Evolutionary conservation across 345 rosid genomes (phyloP), one percentile per base, ranked within the genome.

Genomic region (Jatropha curcas): DNA sequence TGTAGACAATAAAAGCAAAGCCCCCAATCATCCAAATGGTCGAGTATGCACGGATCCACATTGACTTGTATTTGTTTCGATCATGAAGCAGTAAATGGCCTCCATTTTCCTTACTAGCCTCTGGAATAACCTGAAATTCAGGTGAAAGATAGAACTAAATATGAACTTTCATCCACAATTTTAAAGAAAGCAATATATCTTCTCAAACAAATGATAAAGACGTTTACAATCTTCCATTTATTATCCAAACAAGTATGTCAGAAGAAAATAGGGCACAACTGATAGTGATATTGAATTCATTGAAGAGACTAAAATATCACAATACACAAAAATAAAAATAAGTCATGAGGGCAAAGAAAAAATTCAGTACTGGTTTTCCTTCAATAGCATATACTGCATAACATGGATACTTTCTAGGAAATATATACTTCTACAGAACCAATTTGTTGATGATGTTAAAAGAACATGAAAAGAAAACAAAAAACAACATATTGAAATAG

Each of bases 21-120:
- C 92, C 90, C 48, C 87, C 96, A 81, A 92, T 92, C 98, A 94
- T 94, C 97, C 98, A 94, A 70, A 94, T 59, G 0, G 97, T 85
- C 7, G 97, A 94, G 75, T 85, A 74, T 30, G 97, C 75, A 64
- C 97, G 84, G 56, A 94, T 84, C 93, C 83, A 84, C 86, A 94
- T 84, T 10, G 93, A 90, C 41, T 77, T 90, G 72, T 94, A 94
- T 81, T 94, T 94, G 76, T 81, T 90, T 16, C 77, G 88, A 74
- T 94, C 97, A 72, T 87, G 55, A 78, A 88, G 92, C 59, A 94
- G 83, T 71, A 94, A 78, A 67, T 80, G 76, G 28, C 80, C 74
- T 72, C 92, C 91, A 85, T 82, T 90, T 77, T 82, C 85, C 82
- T 71, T 90, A 60, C 76, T 77, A 67, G 85, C 78, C 43, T 90